Evolutionary conservation across 495 filamentous ascomycete species (phyloP), one percentile per base, ranked within the genome.

Genomic region (Hypoxylon lienhwacheense): DNA sequence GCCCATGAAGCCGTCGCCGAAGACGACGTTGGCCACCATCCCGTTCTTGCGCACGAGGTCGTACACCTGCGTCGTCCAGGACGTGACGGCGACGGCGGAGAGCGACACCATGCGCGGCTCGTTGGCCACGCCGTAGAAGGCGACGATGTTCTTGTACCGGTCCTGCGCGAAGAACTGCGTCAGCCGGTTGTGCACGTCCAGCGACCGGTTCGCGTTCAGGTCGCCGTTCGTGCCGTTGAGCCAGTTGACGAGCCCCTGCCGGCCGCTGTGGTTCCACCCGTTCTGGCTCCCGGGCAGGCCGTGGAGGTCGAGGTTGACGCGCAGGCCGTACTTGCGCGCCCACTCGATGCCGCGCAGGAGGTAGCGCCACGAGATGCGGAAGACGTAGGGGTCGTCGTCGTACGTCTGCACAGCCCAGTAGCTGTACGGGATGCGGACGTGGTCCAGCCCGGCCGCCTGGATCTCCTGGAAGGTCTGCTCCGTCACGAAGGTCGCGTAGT

Each of bases 351-450:
- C 88, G 19, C 95, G 85, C 1, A 99, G 79, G 0, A 99, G 85
- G 67, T 99, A 99, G 10, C 95, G 81, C 93, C 93, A 99, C 0
- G 87, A 83, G 21, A 87, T 89, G 51, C 91, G 84, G 22, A 86
- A 80, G 16, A 99, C 80, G 65, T 95, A 99, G 1, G 91, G 88
- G 63, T 99, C 93, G 12, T 79, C 87, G 24, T 87, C 84, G 66
- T 95, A 95, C 0, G 86, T 89, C 35, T 80, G 82, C 2, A 97
- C 84, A 0, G 90, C 90, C 95, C 95, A 99, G 77, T 99, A 99
- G 1, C 87, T 87, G 67, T 87, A 97, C 1, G 86, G 90, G 26
- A 99, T 95, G 39, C 95, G 87, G 7, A 99, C 87, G 68, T 99
- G 93, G 68, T 99, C 95, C 8, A 99, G 83, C 0, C 93, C 95